These are phyloP conservation scores for Ceratocystis alfenasii DNA, from an alignment of 2,329 filamentous ascomycete genomes.

Conservation along the genomic window DNA sequence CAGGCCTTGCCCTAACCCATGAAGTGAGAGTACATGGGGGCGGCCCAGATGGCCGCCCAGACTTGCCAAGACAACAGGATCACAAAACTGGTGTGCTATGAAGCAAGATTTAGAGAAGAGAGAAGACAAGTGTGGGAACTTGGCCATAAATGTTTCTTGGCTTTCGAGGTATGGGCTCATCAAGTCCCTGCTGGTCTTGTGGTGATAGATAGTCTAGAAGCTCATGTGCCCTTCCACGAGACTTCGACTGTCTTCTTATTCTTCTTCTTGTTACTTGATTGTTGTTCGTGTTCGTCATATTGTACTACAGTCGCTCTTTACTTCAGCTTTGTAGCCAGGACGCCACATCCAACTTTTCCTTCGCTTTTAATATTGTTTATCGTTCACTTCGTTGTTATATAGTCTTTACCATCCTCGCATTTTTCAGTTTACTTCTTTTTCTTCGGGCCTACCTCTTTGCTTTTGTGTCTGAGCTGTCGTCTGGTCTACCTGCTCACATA, in stretches of 20 bases:
- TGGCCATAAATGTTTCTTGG: background rate
- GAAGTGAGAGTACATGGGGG: background rate
- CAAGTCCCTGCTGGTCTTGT: background rate
- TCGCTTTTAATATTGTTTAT: background rate
- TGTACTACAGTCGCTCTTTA: slow-evolving; percentile 17
- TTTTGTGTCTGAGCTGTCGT: background rate
- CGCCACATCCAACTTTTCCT: background rate
- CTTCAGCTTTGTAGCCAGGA: slow-evolving; percentile 4
- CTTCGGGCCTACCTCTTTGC: background rate
- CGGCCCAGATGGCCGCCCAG: background rate
- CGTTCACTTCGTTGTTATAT: slow-evolving; percentile 13
- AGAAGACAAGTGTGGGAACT: slow-evolving; percentile 6
- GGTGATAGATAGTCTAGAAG: slow-evolving; percentile 13
- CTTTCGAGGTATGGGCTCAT: slow-evolving; percentile 2
- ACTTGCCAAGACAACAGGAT: slow-evolving; percentile 5
- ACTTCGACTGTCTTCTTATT: background rate
- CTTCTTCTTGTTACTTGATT: slow-evolving; percentile 1
- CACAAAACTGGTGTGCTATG: background rate
- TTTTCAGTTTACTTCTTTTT: background rate
- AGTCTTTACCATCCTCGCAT: background rate
- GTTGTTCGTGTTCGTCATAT: background rate
- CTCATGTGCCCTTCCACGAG: background rate
- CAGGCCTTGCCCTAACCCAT: background rate
- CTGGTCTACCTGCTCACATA: background rate
- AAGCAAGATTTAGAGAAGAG: background rate